Percentiles rank a stretch among this genome's conserved stretches.
Evolutionary conservation across 768 basidiomycete genomes (phyloP).

Genomic region (Termitomyces bulborhizus): DNA sequence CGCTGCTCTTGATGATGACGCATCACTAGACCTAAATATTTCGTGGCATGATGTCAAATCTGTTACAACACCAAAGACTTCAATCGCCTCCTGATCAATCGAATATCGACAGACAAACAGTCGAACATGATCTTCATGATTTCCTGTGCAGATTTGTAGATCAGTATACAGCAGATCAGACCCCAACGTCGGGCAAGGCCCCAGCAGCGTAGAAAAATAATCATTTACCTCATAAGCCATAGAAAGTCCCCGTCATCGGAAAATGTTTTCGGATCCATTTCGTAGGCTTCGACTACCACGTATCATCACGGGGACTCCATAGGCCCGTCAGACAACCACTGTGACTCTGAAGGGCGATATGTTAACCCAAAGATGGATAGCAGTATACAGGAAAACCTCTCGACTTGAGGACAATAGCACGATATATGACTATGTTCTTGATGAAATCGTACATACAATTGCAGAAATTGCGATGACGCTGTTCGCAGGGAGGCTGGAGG

Average conservation of each 20-base stretch:
- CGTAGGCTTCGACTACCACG: not conserved
- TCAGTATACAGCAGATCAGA: no score
- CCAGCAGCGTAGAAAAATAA: no score
- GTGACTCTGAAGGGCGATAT: not conserved
- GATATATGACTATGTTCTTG: not conserved
- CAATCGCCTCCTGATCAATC: not conserved
- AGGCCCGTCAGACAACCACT: no score
- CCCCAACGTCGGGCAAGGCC: not conserved
- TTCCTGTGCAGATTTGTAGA: no score
- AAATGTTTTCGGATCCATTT: not conserved
- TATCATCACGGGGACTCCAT: not conserved
- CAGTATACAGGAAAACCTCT: not conserved
- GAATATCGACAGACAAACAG: not conserved
- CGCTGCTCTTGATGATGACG: not conserved
- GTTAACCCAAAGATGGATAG: not conserved
- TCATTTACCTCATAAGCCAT: no score
- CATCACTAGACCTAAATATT: not conserved
- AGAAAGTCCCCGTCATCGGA: no score
- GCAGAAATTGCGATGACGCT: not conserved
- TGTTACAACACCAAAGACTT: no score
- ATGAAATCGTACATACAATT: not conserved
- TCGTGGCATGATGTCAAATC: not conserved
- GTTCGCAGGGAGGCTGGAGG: not conserved
- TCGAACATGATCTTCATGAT: not conserved
- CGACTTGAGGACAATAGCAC: not conserved